A percentile compares a stretch with the other conserved stretches of the same genome.
These are phyloP conservation scores for Emmonsiellopsis sp. DNA, from an alignment of 2,329 filamentous ascomycete species.

Conservation along the genomic window DNA sequence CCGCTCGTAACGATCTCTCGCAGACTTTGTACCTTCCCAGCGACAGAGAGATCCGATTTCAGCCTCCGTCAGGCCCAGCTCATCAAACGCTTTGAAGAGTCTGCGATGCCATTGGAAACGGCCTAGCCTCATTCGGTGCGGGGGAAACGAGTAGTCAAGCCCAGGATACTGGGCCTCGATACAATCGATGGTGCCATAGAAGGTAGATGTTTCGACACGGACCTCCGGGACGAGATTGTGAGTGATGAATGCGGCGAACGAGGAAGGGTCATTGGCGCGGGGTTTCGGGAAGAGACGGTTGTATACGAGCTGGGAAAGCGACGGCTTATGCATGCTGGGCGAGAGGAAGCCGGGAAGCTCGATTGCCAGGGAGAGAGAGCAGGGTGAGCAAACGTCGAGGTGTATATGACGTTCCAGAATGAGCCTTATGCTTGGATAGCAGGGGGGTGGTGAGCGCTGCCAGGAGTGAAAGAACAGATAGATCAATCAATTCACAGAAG, in stretches of 20 bases:
- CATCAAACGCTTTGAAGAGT: constrained; percentile 53
- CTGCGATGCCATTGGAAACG: constrained; percentile 52
- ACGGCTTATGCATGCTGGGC: constrained; percentile 49
- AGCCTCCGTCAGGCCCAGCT: constrained; percentile 46
- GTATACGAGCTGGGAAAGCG: constrained; percentile 50
- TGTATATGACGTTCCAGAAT: too few relatives aligned
- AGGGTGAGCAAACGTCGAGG: not conserved
- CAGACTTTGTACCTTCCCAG: constrained; percentile 45
- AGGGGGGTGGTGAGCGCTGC: not conserved
- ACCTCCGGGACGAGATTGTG: constrained; percentile 57
- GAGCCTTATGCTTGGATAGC: not conserved
- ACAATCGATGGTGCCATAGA: constrained; percentile 55
- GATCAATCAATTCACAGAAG: not conserved
- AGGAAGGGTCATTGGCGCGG: constrained; percentile 46
- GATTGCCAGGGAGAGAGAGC: not conserved
- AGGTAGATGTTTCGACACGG: constrained; percentile 52
- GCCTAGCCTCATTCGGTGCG: constrained; percentile 53
- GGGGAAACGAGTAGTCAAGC: constrained; percentile 52
- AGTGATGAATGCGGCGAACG: constrained; percentile 50
- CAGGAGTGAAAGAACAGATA: not conserved
- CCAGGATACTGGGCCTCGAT: constrained; percentile 58
- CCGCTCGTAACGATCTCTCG: constrained; percentile 36
- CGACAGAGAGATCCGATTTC: constrained; percentile 55
- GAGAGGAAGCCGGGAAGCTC: not conserved
- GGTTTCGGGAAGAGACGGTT: constrained; percentile 49